phyloP scores from a whole-genome alignment of 1,139 yeast genomes.

The Geotrichum siamense region DNA sequence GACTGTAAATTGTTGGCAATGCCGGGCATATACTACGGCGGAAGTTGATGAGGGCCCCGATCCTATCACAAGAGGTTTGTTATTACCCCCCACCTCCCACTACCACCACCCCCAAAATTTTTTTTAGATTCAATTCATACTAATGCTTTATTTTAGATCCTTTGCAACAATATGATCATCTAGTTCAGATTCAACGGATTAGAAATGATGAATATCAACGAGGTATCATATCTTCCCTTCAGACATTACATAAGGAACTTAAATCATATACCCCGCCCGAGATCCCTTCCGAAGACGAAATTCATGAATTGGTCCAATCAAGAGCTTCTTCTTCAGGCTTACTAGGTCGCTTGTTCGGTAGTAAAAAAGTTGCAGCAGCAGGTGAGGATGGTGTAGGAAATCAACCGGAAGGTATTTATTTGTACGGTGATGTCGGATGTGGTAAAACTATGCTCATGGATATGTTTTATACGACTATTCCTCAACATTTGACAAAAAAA shows the following conservation, averaged over 20 bases:
- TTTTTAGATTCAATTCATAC: too few relatives aligned
- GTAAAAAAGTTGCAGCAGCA: slow-evolving; percentile 1
- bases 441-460: slow-evolving; percentile 99
- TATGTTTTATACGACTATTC: slow-evolving; percentile 77
- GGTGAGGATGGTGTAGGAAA: slow-evolving; percentile 16
- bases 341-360: slow-evolving; percentile 18
- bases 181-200: slow-evolving; percentile 47
- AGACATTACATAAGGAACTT: slow-evolving; percentile 25
- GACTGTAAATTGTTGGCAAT: not conserved
- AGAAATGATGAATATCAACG: slow-evolving; percentile 62
- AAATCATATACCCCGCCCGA: slow-evolving; percentile 24
- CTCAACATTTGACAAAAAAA: slow-evolving; percentile 63
- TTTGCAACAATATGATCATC: slow-evolving; percentile 51
- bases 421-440: slow-evolving; percentile 97
- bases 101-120: too few relatives aligned
- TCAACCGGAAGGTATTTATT: slow-evolving; percentile 73
- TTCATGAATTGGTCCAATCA: not conserved
- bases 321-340: slow-evolving; percentile 10
- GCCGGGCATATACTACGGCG: not conserved
- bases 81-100: too few relatives aligned
- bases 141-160: slow-evolving; percentile 10
- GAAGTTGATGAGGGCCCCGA: not conserved
- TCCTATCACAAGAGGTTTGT: not conserved
- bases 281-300: slow-evolving; percentile 3
- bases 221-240: slow-evolving; percentile 26